These are phyloP conservation scores for Quercus robur DNA, from an alignment of 306 rosid genomes.

Conservation along the genomic window DNA sequence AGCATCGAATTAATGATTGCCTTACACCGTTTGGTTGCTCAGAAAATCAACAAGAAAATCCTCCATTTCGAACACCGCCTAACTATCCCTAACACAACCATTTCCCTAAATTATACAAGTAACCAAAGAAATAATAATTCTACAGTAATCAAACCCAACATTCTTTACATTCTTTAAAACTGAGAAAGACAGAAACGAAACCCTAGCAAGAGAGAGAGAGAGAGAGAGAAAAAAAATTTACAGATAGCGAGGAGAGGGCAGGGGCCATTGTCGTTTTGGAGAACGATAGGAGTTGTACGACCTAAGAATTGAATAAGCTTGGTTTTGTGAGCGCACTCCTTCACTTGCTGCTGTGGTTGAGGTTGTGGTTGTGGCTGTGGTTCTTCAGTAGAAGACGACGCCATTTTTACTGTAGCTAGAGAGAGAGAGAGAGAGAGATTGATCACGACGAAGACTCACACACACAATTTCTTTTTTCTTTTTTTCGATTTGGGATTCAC, in stretches of 20 bases:
- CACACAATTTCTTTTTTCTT: too few relatives aligned
- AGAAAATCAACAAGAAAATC: background rate
- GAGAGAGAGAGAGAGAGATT: too few relatives aligned
- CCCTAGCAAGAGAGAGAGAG: conserved; percentile 18
- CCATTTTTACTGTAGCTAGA: conserved; percentile 31
- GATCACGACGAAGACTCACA: too few relatives aligned
- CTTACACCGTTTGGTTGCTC: background rate
- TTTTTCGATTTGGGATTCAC: too few relatives aligned
- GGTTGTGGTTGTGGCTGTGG: conserved; percentile 7
- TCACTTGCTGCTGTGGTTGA: conserved; percentile 23
- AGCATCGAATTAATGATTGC: background rate
- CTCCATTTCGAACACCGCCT: background rate
- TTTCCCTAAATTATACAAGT: background rate
- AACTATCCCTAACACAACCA: background rate
- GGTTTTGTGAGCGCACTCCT: conserved; percentile 76
- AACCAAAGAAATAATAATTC: background rate
- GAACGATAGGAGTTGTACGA: conserved; percentile 84
- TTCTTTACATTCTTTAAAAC: background rate
- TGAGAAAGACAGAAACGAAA: conserved; percentile 16
- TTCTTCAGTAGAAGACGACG: conserved; percentile 46
- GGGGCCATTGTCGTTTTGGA: conserved; percentile 99
- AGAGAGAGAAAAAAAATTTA: conserved; percentile 24
- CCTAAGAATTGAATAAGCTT: conserved; percentile 85
- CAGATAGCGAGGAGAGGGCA: conserved; percentile 99
- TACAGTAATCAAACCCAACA: background rate